Evolutionary conservation across 2,329 filamentous ascomycete species (phyloP).

Genomic region (Stemphylium vesicarium): DNA sequence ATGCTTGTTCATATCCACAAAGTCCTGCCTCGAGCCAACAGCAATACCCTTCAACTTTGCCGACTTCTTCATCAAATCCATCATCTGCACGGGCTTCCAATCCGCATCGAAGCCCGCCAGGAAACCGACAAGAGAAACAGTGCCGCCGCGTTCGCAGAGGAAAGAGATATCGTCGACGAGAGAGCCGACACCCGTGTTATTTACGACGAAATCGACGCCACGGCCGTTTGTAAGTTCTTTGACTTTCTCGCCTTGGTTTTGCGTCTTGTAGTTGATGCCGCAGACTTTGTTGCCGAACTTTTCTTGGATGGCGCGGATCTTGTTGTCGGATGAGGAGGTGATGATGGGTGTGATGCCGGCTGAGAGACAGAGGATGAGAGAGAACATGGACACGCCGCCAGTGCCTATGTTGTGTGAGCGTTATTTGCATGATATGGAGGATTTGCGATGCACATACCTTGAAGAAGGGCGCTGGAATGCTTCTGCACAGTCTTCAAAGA

Average conservation of each 20-base stretch:
- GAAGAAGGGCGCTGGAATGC: constrained; percentile 22
- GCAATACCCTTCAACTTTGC: constrained; percentile 50
- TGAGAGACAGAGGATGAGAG: too few relatives aligned
- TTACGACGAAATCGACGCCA: too few relatives aligned
- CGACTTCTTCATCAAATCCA: constrained; percentile 27
- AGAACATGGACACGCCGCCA: too few relatives aligned
- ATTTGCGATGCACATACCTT: neutral
- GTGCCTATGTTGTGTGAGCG: too few relatives aligned
- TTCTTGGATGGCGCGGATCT: constrained; percentile 57
- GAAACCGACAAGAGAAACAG: constrained; percentile 34
- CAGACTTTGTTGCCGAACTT: constrained; percentile 20
- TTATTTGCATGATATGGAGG: too few relatives aligned
- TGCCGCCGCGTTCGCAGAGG: constrained; percentile 21
- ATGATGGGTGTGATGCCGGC: constrained; percentile 51
- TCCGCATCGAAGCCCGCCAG: constrained; percentile 20
- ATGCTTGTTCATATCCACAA: constrained; percentile 45
- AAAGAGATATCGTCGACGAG: constrained; percentile 22
- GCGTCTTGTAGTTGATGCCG: constrained; percentile 65
- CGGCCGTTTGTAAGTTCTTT: too few relatives aligned
- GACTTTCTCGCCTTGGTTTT: too few relatives aligned
- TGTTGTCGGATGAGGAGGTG: constrained; percentile 63
- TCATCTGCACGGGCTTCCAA: constrained; percentile 16
- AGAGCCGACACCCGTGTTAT: constrained; percentile 37
- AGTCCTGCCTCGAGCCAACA: constrained; percentile 60
- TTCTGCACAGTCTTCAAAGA: constrained; percentile 14